These are phyloP conservation scores for Fragaria nilgerrensis DNA, from an alignment of 306 rosid genomes.

Conservation along the genomic window DNA sequence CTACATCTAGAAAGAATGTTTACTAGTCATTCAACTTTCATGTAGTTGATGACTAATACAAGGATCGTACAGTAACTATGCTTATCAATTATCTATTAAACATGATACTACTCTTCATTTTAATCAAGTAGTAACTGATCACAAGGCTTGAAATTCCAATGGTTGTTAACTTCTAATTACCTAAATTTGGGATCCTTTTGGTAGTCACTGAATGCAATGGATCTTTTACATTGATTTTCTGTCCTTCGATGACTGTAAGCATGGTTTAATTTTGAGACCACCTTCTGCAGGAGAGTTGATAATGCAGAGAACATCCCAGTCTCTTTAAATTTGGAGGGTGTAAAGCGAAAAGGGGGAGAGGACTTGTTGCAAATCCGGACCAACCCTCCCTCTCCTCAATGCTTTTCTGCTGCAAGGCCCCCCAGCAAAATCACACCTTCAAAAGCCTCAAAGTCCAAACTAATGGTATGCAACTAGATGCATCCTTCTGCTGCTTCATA, in stretches of 20 bases:
- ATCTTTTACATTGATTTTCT: not conserved
- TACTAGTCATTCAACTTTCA: not conserved
- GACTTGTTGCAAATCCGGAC: slow-evolving; percentile 57
- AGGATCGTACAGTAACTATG: not conserved
- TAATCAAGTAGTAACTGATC: no score
- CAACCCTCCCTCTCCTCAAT: slow-evolving; percentile 97
- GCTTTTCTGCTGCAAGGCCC: slow-evolving; percentile 63
- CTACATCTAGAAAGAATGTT: not conserved
- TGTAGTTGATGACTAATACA: not conserved
- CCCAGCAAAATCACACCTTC: slow-evolving; percentile 42
- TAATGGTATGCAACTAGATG: slow-evolving; percentile 51
- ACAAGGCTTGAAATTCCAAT: not conserved
- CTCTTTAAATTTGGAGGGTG: slow-evolving; percentile 51
- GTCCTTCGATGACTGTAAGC: not conserved
- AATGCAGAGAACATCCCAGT: slow-evolving; percentile 59
- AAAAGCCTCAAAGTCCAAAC: slow-evolving; percentile 48
- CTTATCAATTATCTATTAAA: not conserved
- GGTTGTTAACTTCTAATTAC: not conserved
- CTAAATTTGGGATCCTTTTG: not conserved
- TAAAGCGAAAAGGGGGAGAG: slow-evolving; percentile 46
- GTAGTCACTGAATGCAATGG: not conserved
- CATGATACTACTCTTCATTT: not conserved
- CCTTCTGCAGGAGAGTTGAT: slow-evolving; percentile 48
- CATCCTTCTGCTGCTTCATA: not conserved
- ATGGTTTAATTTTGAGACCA: slow-evolving; percentile 14